Evolutionary conservation across 2,329 filamentous ascomycete species (phyloP).

Genomic region (Stagonosporopsis cucurbitacearum): DNA sequence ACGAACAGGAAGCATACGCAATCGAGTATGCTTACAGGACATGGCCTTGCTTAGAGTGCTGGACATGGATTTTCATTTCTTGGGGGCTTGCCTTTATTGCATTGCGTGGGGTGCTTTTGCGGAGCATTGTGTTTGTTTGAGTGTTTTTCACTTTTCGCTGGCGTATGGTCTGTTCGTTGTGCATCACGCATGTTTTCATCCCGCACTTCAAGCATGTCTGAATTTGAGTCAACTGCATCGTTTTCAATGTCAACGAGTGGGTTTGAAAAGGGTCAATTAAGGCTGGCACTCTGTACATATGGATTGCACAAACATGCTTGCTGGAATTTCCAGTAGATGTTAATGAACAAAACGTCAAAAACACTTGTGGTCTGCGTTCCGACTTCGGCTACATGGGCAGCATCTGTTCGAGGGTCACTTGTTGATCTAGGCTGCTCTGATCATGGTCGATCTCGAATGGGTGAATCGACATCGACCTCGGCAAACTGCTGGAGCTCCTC

Average conservation of each 20-base stretch:
- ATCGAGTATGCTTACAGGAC: constrained; percentile 2
- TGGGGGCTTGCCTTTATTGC: constrained; percentile 29
- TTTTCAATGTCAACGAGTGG: constrained; percentile 20
- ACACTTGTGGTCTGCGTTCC: not conserved
- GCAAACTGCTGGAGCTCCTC: constrained; percentile 38
- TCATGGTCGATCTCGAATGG: constrained; percentile 8
- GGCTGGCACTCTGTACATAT: constrained; percentile 20
- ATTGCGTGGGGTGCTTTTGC: constrained; percentile 39
- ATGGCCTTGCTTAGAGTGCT: constrained; percentile 3
- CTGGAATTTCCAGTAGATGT: constrained; percentile 8
- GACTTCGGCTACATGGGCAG: constrained; percentile 7
- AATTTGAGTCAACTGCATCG: constrained; percentile 14
- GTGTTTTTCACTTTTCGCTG: constrained; percentile 13
- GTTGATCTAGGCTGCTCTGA: not conserved
- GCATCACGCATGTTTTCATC: constrained; percentile 14
- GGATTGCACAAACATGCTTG: constrained; percentile 15
- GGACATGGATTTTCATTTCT: constrained; percentile 22
- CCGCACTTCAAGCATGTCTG: constrained; percentile 18
- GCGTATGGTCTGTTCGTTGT: constrained; percentile 18
- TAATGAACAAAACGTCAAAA: constrained; percentile 13
- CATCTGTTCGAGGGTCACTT: not conserved
- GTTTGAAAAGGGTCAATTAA: constrained; percentile 12
- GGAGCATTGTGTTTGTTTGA: constrained; percentile 35
- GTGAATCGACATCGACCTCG: constrained; percentile 41
- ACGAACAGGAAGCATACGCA: constrained; percentile 1